Conservation (phyloP, 768 basidiomycete species). For the Boletus barrowsii region DNA sequence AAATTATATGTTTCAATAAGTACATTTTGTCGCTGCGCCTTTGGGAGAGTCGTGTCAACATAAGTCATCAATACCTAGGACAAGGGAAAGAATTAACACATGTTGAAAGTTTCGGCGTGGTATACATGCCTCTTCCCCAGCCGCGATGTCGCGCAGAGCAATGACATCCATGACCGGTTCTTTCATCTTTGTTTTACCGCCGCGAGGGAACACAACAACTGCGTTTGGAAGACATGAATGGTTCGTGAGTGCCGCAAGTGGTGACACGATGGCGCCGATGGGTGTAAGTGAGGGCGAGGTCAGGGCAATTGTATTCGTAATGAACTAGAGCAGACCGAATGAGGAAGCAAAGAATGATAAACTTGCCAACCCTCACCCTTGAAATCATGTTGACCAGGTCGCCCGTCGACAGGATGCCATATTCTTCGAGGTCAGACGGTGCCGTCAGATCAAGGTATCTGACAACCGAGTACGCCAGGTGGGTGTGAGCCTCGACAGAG, state of each 20-base stretch:
- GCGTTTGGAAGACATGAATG: constrained; percentile 90
- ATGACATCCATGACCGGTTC: constrained; percentile 73
- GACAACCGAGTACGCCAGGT: constrained; percentile 71
- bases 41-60: constrained; percentile 78
- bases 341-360: not conserved
- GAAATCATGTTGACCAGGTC: constrained; percentile 73
- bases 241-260: constrained; percentile 76
- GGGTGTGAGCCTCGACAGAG: constrained; percentile 55
- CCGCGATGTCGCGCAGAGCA: constrained; percentile 59
- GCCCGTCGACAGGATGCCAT: constrained; percentile 51
- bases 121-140: constrained; percentile 64
- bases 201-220: constrained; percentile 83
- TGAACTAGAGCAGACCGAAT: constrained; percentile 53
- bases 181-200: constrained; percentile 32
- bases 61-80: constrained; percentile 76
- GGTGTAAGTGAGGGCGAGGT: constrained; percentile 75
- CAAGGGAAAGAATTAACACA: not conserved
- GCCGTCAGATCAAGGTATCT: constrained; percentile 63
- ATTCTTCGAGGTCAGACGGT: constrained; percentile 55
- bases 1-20: constrained; percentile 79
- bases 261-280: constrained; percentile 82
- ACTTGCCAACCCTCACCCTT: constrained; percentile 43
- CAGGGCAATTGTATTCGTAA: constrained; percentile 87
- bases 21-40: constrained; percentile 46
- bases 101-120: not conserved